Conservation (phyloP, 2,329 filamentous ascomycete species). For the Capronia epimyces region DNA sequence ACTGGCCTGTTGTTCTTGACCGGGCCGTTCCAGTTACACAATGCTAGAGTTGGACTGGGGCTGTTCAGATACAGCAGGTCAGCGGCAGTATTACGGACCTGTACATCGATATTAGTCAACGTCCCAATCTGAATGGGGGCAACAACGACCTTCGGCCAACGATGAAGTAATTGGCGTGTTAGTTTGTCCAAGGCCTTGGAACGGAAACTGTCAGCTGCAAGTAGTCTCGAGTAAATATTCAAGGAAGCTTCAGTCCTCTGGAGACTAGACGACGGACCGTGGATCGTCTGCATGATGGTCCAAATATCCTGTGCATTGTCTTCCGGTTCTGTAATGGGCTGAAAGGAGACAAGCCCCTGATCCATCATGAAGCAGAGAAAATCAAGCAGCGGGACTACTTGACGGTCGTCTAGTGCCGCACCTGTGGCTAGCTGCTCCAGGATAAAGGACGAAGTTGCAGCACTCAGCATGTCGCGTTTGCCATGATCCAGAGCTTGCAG, state of each 20-base stretch:
- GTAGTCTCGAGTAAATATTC: slow-evolving; percentile 59
- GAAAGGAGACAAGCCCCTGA: slow-evolving; percentile 37
- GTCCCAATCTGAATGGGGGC: background rate
- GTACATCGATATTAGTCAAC: slow-evolving; percentile 1
- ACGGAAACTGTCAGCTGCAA: slow-evolving; percentile 11
- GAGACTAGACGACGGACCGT: slow-evolving; percentile 77
- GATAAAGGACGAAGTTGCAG: slow-evolving; percentile 48
- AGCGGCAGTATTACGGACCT: slow-evolving; percentile 24
- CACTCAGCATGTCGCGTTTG: slow-evolving; percentile 2
- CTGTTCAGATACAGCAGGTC: slow-evolving; percentile 26
- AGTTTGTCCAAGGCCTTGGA: slow-evolving; percentile 22
- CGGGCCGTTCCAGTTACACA: slow-evolving; percentile 24
- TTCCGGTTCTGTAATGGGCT: slow-evolving; percentile 2
- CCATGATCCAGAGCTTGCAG: slow-evolving; percentile 11
- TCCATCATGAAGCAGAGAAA: slow-evolving; percentile 72
- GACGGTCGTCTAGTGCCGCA: slow-evolving; percentile 58
- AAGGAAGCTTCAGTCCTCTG: slow-evolving; percentile 75
- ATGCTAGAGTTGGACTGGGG: slow-evolving; percentile 19
- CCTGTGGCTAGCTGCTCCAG: slow-evolving; percentile 48
- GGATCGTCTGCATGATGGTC: slow-evolving; percentile 66
- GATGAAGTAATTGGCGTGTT: slow-evolving; percentile 26
- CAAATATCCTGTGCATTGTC: slow-evolving; percentile 54
- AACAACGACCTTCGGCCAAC: slow-evolving; percentile 24
- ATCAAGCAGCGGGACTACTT: slow-evolving; percentile 70
- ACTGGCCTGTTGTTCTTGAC: slow-evolving; percentile 20